Evolutionary conservation across 208 protist species (phyloP).

Genomic region (Crithidia expoeki): DNA sequence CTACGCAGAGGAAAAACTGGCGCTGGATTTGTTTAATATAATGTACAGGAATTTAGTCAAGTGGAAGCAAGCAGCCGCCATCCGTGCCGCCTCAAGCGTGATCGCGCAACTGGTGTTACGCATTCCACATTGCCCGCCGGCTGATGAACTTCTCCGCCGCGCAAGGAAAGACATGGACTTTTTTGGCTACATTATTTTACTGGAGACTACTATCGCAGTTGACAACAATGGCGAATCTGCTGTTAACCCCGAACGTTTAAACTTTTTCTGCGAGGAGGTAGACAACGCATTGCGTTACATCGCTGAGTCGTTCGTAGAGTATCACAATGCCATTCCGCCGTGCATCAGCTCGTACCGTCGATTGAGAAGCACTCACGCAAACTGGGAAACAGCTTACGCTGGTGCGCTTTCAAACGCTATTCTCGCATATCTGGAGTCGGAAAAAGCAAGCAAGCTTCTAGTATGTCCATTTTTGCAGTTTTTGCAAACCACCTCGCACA

Average conservation of each 20-base stretch:
- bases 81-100: slow-evolving; percentile 19
- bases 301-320: not conserved
- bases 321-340: slow-evolving; percentile 15
- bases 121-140: slow-evolving; percentile 4
- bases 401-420: not conserved
- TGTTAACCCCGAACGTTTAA: not conserved
- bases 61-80: slow-evolving; percentile 25
- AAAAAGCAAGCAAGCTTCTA: slow-evolving; percentile 18
- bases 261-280: slow-evolving; percentile 13
- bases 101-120: not conserved
- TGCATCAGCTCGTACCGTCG: slow-evolving; percentile 28
- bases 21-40: slow-evolving; percentile 25
- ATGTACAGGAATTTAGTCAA: slow-evolving; percentile 21
- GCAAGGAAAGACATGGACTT: slow-evolving; percentile 21
- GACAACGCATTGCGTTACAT: slow-evolving; percentile 1
- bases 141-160: slow-evolving; percentile 7
- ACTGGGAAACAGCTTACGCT: slow-evolving; percentile 14
- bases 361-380: not conserved
- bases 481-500: slow-evolving; percentile 21
- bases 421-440: not conserved
- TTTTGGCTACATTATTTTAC: slow-evolving; percentile 15
- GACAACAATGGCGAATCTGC: not conserved
- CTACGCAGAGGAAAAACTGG: slow-evolving; percentile 27
- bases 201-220: slow-evolving; percentile 15
- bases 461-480: slow-evolving; percentile 34